phyloP scores from a whole-genome alignment of 352 stramenopile species.

The Phytopythium oedochilum region DNA sequence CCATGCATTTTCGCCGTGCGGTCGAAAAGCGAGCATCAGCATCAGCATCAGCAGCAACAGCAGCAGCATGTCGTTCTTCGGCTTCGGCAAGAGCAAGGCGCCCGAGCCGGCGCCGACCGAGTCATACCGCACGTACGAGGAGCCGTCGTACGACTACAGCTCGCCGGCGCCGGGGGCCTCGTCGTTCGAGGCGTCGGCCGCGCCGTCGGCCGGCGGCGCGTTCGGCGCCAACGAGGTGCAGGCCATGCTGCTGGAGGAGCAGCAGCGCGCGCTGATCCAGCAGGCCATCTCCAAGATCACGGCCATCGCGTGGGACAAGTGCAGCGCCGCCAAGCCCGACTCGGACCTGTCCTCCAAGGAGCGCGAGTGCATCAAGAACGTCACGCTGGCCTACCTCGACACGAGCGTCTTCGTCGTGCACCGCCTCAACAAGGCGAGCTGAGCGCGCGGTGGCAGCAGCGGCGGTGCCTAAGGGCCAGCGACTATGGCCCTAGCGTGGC shows the following conservation, averaged over 20 bases:
- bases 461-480: background rate
- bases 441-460: background rate
- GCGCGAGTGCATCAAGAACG: slow-evolving; percentile 85
- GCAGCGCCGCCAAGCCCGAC: slow-evolving; percentile 80
- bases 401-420: slow-evolving; percentile 84
- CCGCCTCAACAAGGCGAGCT: slow-evolving; percentile 71
- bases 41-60: background rate
- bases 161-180: slow-evolving; percentile 25
- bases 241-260: slow-evolving; percentile 82
- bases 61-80: slow-evolving; percentile 73
- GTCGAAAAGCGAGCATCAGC: background rate
- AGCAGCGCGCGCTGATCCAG: slow-evolving; percentile 84
- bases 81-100: slow-evolving; percentile 69
- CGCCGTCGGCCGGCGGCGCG: slow-evolving; percentile 13
- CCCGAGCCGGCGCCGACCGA: slow-evolving; percentile 40
- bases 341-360: slow-evolving; percentile 79
- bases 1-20: slow-evolving; percentile 1
- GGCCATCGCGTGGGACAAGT: slow-evolving; percentile 87
- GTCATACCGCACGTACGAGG: slow-evolving; percentile 54
- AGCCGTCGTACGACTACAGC: slow-evolving; percentile 76
- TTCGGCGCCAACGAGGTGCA: slow-evolving; percentile 63
- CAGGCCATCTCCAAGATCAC: slow-evolving; percentile 89
- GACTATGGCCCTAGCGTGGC: background rate
- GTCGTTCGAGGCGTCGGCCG: slow-evolving; percentile 16
- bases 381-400: slow-evolving; percentile 84